Evolutionary conservation across 495 filamentous ascomycete species (phyloP).

Genomic region (Annulohypoxylon stygium): DNA sequence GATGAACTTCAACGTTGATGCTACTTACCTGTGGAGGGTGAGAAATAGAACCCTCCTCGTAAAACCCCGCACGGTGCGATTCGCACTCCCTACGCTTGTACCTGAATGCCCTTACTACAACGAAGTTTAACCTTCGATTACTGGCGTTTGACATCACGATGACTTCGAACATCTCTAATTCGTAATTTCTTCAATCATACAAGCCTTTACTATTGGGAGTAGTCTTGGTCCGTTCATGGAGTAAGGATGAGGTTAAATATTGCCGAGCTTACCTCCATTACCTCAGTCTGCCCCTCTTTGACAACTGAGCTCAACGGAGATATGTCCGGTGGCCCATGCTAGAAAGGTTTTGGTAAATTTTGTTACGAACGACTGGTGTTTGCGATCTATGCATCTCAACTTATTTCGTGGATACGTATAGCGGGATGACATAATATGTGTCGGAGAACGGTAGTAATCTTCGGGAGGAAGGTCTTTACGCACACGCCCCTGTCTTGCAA

Average conservation of each 20-base stretch:
- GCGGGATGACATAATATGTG: slow-evolving; percentile 5
- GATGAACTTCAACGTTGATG: background rate
- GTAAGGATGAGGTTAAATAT: background rate
- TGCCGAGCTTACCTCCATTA: background rate
- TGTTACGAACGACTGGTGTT: background rate
- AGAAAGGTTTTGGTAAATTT: too few relatives aligned
- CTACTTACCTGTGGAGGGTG: background rate
- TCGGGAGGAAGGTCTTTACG: background rate
- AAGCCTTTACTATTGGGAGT: background rate
- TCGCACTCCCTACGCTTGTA: background rate
- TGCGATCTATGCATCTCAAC: background rate
- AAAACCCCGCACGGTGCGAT: background rate
- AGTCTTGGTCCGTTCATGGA: background rate
- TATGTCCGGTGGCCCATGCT: too few relatives aligned
- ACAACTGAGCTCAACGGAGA: too few relatives aligned
- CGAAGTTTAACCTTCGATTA: background rate
- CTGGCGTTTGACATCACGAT: background rate
- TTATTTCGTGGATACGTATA: background rate
- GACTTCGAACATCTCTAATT: background rate
- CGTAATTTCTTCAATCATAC: background rate
- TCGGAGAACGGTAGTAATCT: background rate
- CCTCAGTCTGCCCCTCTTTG: too few relatives aligned
- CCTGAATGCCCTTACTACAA: background rate
- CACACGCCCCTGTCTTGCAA: background rate
- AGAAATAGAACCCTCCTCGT: background rate